phyloP scores from a whole-genome alignment of 768 basidiomycete genomes.

The Hericium alpestre region DNA sequence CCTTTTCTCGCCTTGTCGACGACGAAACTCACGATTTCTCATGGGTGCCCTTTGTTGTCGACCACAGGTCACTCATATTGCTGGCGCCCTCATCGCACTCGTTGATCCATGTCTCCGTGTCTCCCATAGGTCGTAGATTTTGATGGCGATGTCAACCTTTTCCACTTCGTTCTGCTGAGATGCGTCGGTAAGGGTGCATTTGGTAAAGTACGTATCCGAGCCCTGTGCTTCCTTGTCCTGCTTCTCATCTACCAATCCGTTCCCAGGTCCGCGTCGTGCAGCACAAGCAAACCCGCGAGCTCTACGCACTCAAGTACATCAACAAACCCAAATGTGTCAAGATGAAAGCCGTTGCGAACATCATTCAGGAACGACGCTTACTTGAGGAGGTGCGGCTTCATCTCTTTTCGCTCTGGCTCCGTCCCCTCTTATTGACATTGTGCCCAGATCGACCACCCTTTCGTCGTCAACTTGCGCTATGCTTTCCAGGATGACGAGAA shows the following conservation, averaged over 20 bases:
- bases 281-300: constrained; percentile 93
- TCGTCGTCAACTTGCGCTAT: constrained; percentile 89
- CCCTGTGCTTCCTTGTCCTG: constrained; percentile 10
- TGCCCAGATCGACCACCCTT: constrained; percentile 83
- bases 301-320: constrained; percentile 98
- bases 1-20: not conserved
- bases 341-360: constrained; percentile 97
- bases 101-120: not conserved
- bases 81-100: not conserved
- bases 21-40: constrained; percentile 3
- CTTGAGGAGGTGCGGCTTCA: constrained; percentile 73
- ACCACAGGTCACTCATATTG: constrained; percentile 42
- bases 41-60: constrained; percentile 87
- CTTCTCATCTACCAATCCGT: constrained; percentile 2
- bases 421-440: constrained; percentile 7
- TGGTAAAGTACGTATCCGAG: constrained; percentile 61
- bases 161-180: constrained; percentile 88
- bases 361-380: constrained; percentile 89
- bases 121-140: constrained; percentile 76
- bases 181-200: constrained; percentile 99
- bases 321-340: constrained; percentile 97
- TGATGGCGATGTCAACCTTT: constrained; percentile 90
- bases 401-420: not conserved
- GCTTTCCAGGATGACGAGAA: constrained; percentile 98
- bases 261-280: constrained; percentile 93